Conservation (phyloP, 345 rosid genomes). For the Acer saccharum region DNA sequence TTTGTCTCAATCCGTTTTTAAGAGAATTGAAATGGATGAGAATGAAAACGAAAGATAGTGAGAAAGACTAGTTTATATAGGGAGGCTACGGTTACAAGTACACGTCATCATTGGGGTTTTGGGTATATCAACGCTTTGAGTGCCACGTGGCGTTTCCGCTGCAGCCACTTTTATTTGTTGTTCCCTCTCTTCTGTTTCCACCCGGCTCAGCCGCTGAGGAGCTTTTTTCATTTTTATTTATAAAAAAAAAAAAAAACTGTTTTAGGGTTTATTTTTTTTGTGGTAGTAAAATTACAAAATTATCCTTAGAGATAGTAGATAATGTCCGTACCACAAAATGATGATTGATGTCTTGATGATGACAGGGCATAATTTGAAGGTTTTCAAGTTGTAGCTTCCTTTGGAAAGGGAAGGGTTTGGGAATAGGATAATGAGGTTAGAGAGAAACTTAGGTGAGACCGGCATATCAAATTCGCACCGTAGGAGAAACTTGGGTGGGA, state of each 20-base stretch:
- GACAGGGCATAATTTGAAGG: no score
- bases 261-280: slow-evolving; percentile 14
- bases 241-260: no score
- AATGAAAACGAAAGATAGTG: neutral
- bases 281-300: neutral
- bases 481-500: no score
- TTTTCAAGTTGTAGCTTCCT: no score
- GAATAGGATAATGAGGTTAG: neutral
- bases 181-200: slow-evolving; percentile 20
- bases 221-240: no score
- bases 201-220: slow-evolving; percentile 1
- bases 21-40: slow-evolving; percentile 34
- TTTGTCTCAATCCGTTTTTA: slow-evolving; percentile 33
- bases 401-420: neutral
- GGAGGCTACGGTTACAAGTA: slow-evolving; percentile 51
- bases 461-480: no score
- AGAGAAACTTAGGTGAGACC: no score
- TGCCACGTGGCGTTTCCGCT: slow-evolving; percentile 41
- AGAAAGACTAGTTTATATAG: slow-evolving; percentile 31
- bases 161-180: slow-evolving; percentile 8
- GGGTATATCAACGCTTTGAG: slow-evolving; percentile 15
- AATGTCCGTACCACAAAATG: neutral
- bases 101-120: slow-evolving; percentile 43
- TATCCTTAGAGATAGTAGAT: neutral
- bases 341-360: no score